Base-by-base conservation (phyloP, 2,329 filamentous ascomycete genomes). In the Cladosporium halotolerans region DNA sequence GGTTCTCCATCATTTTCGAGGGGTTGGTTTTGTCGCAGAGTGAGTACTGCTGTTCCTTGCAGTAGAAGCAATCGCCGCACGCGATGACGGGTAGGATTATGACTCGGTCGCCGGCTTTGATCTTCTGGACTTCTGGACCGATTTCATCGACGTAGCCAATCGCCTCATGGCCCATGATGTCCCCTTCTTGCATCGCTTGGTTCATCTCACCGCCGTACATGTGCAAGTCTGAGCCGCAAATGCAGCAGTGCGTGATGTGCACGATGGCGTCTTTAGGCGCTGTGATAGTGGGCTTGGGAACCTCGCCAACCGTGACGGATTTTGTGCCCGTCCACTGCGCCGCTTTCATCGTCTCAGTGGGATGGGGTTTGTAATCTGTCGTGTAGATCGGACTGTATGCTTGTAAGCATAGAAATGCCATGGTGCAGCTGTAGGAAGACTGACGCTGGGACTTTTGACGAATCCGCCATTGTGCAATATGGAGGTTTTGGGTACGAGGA, bases 21-120 rank as follows among this genome's bases (percentile, higher is more conserved):
- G 81, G 73, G 66, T 88, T 90, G 1, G 88, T 92, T 68, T 76
- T 81, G 63, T 90, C 86, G 68, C 88, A 93, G 63, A 87, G 83
- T 9, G 85, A 88, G 1, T 82, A 86, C 1, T 88, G 75, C 66
- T 88, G 87, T 69, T 86, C 79, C 58, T 84, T 79, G 73, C 88
- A 93, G 68, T 83, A 90, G 70, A 81, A 85, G 72, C 89, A 93
- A 16, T 69, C 62, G 40, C 70, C 74, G 57, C 72, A 77, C 14
- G 88, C 85, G 64, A 93, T 91, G 67, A 90, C 88, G 73, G 93
- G 93, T 7, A 83, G 86, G 1, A 85, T 88, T 1, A 95, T 88
- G 23, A 91, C 89, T 16, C 88, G 66, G 55, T 75, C 70, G 14
- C 43, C 60, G 49, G 69, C 70, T 58, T 68, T 62, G 57, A 73